These are phyloP conservation scores for Haematococcus lacustris DNA, from an alignment of 139 green algal species.

Conservation along the genomic window DNA sequence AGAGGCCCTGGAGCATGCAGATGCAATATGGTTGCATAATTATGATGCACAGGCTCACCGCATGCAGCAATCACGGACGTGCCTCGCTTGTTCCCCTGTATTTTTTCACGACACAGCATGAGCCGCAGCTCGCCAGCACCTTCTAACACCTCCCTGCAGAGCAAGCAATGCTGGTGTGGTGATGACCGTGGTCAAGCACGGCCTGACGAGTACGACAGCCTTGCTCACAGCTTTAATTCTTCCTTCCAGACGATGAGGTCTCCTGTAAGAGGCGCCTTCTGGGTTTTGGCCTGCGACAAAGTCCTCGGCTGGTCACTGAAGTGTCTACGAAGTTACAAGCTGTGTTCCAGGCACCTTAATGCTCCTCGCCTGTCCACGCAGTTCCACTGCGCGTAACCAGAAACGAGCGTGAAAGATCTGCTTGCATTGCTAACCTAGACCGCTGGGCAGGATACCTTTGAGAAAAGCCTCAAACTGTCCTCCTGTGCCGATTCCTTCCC, in stretches of 20 bases:
- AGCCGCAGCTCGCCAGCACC: conserved; percentile 74
- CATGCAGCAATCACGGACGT: conserved; percentile 76
- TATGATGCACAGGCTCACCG: conserved; percentile 27
- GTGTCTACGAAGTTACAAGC: not conserved
- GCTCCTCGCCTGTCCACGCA: not conserved
- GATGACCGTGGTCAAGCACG: not conserved
- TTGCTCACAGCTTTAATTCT: conserved; percentile 53
- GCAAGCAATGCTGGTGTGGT: not conserved
- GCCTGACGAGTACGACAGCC: not conserved
- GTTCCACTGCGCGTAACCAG: not conserved
- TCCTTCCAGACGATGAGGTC: conserved; percentile 57
- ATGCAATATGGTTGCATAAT: not conserved
- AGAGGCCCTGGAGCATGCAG: not conserved
- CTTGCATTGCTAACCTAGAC: not conserved
- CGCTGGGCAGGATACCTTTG: conserved; percentile 35
- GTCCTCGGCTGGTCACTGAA: not conserved
- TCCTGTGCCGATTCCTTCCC: conserved; percentile 39
- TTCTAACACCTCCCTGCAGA: conserved; percentile 69
- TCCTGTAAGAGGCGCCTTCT: conserved; percentile 24
- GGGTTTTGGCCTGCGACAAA: conserved; percentile 43
- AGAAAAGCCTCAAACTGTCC: conserved; percentile 51
- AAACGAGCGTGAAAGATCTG: not conserved
- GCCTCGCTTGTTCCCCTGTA: conserved; percentile 29
- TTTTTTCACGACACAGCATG: conserved; percentile 79
- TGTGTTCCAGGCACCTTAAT: conserved; percentile 6